Base-by-base conservation (phyloP, 176 grass and related monocot species). In the Oryza officinalis region DNA sequence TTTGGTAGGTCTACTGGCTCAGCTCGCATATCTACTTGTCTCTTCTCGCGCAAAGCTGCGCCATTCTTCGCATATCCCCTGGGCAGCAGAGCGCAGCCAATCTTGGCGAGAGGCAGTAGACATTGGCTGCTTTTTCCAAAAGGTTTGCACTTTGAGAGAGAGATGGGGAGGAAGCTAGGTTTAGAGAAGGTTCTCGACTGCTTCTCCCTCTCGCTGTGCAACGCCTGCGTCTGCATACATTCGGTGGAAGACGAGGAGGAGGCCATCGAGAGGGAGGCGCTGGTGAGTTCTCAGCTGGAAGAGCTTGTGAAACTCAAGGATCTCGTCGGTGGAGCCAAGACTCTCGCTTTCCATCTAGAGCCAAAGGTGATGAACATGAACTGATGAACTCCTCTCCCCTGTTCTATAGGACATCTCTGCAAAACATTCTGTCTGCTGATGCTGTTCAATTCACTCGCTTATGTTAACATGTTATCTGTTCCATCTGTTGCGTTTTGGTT, bases 341-440 rank as follows among this genome's bases (percentile, higher is more conserved):
- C 89, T 13, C 93, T 99, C 10, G 93, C 93, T 59, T 99, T 96
- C 85, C 96, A 96, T 85, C 80, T 99, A 1, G 93, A 99, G 70
- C 96, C 96, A 18, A 99, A 99, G 96, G 96, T 93, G 83, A 74
- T 5, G 40, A 41, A 57, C 37, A 38, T 38, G 37, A 38, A 38
- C 37, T 38, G 7, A 38, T 38, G 37, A 38, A 38, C 37, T 38
- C 37, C 37, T 38, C 37, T 38, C 37, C 37, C 37, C 46, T 66
- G 31, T 28, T 30, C 47, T 13, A 7, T 13, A 7, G 27, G 70
- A 57, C 11, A 30, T 27, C 18, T 60, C 57, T 59, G 72, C 52
- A 69, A 6, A 69, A 35, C 67, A 85, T 59, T 57, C 52, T 57
- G 1, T 5, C 50, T 57, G 83, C 80, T 38, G 18, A 11, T 11